A percentile compares a stretch with the other conserved stretches of the same genome.
These are phyloP conservation scores for Osmozyma mogii DNA, from an alignment of 805 yeast genomes.

Conservation along the genomic window DNA sequence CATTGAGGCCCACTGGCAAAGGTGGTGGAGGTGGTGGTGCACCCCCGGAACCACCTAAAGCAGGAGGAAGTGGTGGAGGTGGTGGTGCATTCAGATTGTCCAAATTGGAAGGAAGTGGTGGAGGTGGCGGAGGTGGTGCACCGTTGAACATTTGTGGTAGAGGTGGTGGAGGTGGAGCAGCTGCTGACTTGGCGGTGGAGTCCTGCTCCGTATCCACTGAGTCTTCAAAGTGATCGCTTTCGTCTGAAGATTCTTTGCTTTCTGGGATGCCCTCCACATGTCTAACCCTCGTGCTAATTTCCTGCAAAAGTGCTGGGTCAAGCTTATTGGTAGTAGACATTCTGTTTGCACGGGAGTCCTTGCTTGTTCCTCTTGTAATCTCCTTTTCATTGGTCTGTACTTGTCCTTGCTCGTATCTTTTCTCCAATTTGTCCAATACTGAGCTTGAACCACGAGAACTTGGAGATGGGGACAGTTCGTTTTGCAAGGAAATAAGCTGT, in stretches of 20 bases:
- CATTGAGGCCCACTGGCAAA: conserved; percentile 13
- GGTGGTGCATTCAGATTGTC: conserved; percentile 10
- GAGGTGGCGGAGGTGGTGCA: conserved; percentile 19
- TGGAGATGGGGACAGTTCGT: conserved; percentile 4
- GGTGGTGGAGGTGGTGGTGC: conserved; percentile 15
- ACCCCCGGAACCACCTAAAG: conserved; percentile 12
- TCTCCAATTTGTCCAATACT: conserved; percentile 30
- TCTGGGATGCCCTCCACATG: conserved; percentile 30
- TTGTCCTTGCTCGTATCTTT: conserved; percentile 39
- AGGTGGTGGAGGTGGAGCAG: conserved; percentile 16
- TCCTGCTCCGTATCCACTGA: conserved; percentile 3
- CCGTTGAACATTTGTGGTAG: conserved; percentile 4
- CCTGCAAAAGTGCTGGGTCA: conserved; percentile 46
- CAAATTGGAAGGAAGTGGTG: conserved; percentile 12
- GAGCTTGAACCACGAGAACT: conserved; percentile 9
- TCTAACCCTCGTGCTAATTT: conserved; percentile 43
- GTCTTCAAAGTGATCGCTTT: conserved; percentile 6
- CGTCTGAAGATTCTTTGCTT: conserved; percentile 11
- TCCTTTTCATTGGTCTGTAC: conserved; percentile 12
- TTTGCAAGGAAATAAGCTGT: conserved; percentile 22
- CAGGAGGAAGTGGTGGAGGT: conserved; percentile 19
- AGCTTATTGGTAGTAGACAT: conserved; percentile 29
- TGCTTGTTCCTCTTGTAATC: conserved; percentile 10
- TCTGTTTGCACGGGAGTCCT: conserved; percentile 23
- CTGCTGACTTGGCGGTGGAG: conserved; percentile 10